Base-by-base conservation (phyloP, 176 grass and related monocot species). In the Eremochloa ophiuroides region DNA sequence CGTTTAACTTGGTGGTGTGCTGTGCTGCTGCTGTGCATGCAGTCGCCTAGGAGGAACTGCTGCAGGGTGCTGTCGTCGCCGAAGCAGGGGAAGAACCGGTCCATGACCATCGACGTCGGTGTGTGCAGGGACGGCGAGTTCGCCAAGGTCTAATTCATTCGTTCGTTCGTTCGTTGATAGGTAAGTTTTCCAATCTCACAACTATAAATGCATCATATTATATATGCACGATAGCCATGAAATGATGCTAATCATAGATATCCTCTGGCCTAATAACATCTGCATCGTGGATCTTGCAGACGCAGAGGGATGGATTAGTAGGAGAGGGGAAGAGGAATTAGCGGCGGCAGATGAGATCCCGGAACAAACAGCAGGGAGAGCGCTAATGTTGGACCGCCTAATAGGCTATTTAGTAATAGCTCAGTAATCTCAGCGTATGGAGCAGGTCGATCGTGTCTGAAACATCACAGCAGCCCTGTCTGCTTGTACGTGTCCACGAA, bases 41-140 rank as follows among this genome's bases (percentile, higher is more conserved):
- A 98, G 95, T 89, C 92, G 15, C 95, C 95, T 42, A 83, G 95
- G 79, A 93, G 90, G 86, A 98, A 98, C 85, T 98, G 92, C 84
- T 98, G 95, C 84, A 93, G 66, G 77, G 92, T 98, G 71, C 7
- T 91, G 60, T 93, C 95, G 53, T 91, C 90, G 31, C 92, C 92
- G 16, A 93, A 51, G 65, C 70, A 89, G n/a, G 88, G 75, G 41
- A 89, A 85, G 74, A 38, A 88, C 38, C 43, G 67, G 67, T 65
- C 88, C 37, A 88, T 98, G 92, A 92, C 82, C 33, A 79, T 98
- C 74, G 83, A 91, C 53, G 92, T 98, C 44, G 86, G 88, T 7
- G 51, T 89, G 30, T 98, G 92, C 84, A 82, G 70, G 67, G 89
- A 88, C 38, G 82, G 78, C 55, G 87, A 94, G 81, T 82, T 98